Evolutionary conservation across 192 early-diverging fungal genomes (phyloP), one percentile per base, ranked within the genome.

Genomic region (Backusella circina): DNA sequence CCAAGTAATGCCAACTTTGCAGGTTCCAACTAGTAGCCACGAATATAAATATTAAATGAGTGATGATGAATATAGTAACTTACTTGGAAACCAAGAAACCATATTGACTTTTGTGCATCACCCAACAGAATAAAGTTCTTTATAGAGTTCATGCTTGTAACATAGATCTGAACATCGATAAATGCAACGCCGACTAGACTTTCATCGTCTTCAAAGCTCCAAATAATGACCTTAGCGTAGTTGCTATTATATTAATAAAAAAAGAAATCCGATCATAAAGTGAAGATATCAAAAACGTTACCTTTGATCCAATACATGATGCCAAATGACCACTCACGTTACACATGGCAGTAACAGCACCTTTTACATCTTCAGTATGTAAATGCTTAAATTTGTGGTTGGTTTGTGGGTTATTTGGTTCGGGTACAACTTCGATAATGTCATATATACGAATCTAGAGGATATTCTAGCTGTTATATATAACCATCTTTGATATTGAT

Each of bases 341-440:
- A 70, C 91, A 93, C 67, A 99, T 80, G 5, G 95, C 91, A 16
- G 92, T 94, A 21, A 99, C 92, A 15, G 96, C 87, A 21, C 93
- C 93, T 71, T 94, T 95, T 31, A 97, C 90, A 65, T 98, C 95
- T 66, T 93, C 92, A 15, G 84, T 85, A 70, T 88, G 93, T 31
- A 97, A 79, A 66, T 93, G 76, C 74, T 99, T 98, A 73, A 97
- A 91, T 73, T 92, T 92, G 78, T 96, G 95, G 77, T 94, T 96
- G 0, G 96, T 97, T 81, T 96, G 94, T 32, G 98, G 97, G 66
- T 93, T 93, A 51, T 94, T 93, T 0, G 92, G 91, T 79, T 98
- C 95, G 5, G 98, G 98, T 35, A 99, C 96, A 38, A 99, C 96
- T 82, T 97, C 95, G 83, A 97, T 94, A 41, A 98, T 89, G 54